Base-by-base conservation (phyloP, 2,329 filamentous ascomycete genomes). In the Endoconidiophora polonica region DNA sequence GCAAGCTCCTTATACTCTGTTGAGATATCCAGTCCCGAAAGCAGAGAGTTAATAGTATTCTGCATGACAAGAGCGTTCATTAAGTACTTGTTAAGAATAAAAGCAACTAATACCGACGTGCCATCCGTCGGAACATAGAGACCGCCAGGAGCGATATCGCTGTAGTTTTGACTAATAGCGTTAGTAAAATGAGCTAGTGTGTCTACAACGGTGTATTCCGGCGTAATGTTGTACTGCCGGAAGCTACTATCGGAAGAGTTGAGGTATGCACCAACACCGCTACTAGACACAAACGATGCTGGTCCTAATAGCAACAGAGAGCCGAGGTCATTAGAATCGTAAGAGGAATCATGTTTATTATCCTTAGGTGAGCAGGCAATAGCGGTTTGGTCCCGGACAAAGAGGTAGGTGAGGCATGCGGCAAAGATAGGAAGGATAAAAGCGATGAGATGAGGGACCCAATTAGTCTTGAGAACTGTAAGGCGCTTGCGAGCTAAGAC, bases 401-500 rank as follows among this genome's bases (percentile, higher is more conserved):
- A 88, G 2, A 93, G 69, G 3, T 81, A 84, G 0, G 87, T 84
- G 14, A 94, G 66, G 0, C 81, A 86, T 16, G 86, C 83, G 1
- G 86, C 83, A 50, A 86, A 69, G 48, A 95, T 74, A 0, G 88
- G 88, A 10, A 94, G 76, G 1, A 86, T 56, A 37, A 94, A 71
- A 1, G 86, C 86, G 2, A 79, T 77, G 5, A 80, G 59, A 52
- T 87, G 87, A 0, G 86, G 83, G 43, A 90, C 69, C 63, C 79
- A 83, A 59, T 90, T 94, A 36, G 81, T 73, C 57, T 81, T 80
- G 47, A 94, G 69, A 36, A 95, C 81, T 0, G 78, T 86, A 52
- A 77, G 66, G 26, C 88, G 75, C 63, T 95, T 95, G 49, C 70
- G 66, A 61, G 93, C 86, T 5, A 95, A 67, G 1, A 93, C 81